A percentile compares a stretch with the other conserved stretches of the same genome.
phyloP scores from a whole-genome alignment of 305 asterid genomes.

The Fraxinus latifolia region DNA sequence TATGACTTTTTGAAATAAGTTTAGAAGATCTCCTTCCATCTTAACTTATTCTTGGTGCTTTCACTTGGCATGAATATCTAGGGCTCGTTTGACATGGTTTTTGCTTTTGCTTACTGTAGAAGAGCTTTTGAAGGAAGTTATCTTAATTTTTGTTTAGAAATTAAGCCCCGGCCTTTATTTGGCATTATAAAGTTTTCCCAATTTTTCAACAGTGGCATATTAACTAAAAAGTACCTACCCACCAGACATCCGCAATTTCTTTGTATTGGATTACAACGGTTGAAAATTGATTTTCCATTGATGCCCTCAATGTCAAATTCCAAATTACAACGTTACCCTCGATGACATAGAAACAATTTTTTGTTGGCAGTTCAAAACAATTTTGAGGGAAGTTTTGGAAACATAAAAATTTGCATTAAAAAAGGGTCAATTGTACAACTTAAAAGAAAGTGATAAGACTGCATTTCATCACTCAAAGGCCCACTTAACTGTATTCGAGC shows the following conservation, averaged over 20 bases:
- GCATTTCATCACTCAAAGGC: background rate
- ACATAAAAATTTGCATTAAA: background rate
- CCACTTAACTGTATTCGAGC: background rate
- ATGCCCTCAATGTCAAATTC: background rate
- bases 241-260: background rate
- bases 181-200: background rate
- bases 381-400: background rate
- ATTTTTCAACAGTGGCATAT: background rate
- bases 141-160: background rate
- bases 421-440: background rate
- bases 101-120: background rate
- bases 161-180: background rate
- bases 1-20: background rate
- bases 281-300: background rate
- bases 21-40: background rate
- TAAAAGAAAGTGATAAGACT: background rate
- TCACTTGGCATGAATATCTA: background rate
- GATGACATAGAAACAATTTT: background rate
- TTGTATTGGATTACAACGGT: background rate
- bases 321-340: background rate
- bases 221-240: background rate
- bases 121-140: background rate
- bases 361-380: background rate
- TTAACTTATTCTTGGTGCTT: background rate
- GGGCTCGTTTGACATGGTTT: background rate